Percentiles rank a stretch among this genome's conserved stretches.
These are phyloP conservation scores for Suillus plorans DNA, from an alignment of 768 basidiomycete genomes.

Conservation along the genomic window DNA sequence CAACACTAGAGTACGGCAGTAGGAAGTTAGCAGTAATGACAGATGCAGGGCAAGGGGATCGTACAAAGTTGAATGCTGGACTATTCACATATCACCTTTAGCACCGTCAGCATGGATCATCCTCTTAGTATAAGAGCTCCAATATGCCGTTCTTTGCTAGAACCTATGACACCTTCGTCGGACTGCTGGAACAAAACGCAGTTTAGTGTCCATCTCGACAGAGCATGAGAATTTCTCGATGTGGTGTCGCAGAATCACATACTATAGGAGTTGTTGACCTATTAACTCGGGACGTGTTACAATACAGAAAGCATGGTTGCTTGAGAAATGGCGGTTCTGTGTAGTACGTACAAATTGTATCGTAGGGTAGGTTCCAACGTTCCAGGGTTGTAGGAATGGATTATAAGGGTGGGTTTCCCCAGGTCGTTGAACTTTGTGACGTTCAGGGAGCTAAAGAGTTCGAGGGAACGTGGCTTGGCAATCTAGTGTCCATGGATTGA, in stretches of 20 bases:
- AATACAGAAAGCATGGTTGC: background rate
- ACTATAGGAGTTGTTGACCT: conserved; percentile 24
- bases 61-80: too few relatives aligned
- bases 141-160: conserved; percentile 1
- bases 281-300: conserved; percentile 16
- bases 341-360: conserved; percentile 22
- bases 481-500: conserved; percentile 72
- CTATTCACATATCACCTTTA: conserved; percentile 9
- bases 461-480: conserved; percentile 3
- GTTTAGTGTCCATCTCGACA: conserved; percentile 38
- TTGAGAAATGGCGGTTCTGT: background rate
- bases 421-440: too few relatives aligned
- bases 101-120: conserved; percentile 18
- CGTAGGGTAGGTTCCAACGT: conserved; percentile 17
- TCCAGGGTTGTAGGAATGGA: too few relatives aligned
- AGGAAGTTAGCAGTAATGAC: too few relatives aligned
- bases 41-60: too few relatives aligned
- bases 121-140: conserved; percentile 8
- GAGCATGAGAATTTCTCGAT: conserved; percentile 18
- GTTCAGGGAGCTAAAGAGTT: too few relatives aligned
- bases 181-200: conserved; percentile 34
- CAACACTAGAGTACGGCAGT: too few relatives aligned
- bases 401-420: too few relatives aligned
- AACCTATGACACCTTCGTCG: conserved; percentile 27
- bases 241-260: conserved; percentile 18